Evolutionary conservation across 2,329 filamentous ascomycete genomes (phyloP), one percentile per base, ranked within the genome.

Genomic region (Diaporthe longicolla): DNA sequence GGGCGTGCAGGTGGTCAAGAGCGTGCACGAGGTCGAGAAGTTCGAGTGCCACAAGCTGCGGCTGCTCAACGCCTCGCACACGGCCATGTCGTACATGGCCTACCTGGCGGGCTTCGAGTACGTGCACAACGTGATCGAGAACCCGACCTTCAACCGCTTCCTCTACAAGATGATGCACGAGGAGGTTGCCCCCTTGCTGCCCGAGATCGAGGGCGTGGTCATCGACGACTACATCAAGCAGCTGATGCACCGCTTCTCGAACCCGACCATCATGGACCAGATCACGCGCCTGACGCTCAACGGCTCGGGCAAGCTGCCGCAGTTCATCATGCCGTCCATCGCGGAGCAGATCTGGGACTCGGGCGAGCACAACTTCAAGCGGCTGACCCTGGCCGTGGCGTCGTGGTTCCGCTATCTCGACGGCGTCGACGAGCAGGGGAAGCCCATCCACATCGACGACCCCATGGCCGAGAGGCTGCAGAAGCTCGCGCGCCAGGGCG

Each of bases 41-140:
- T 89, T 88, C 76, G 87, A 89, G 83, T 88, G 86, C 83, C 87
- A 89, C 83, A 89, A 89, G 83, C 85, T 89, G 50, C 87, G 87
- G 24, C 84, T 89, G 72, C 85, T 89, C 73, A 89, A 89, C 78
- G 87, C 84, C 74, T 85, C 84, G 70, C 87, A 89, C 83, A 87
- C 87, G 0, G 86, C 87, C 71, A 83, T 89, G 71, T 85, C 85
- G 21, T 89, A 89, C 81, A 82, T 86, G 0, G 87, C 86, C 58
- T 85, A 87, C 75, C 82, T 89, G 55, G 86, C 87, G 1, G 87
- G 87, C 74, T 89, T 88, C 82, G 81, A 85, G 78, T 88, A 89
- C 79, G 87, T 89, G 58, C 87, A 89, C 80, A 87, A 89, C 79
- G 87, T 88, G 59, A 86, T 89, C 82, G 82, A 84, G 79, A 77